Base-by-base conservation (phyloP, 129 eudicot genomes). In the Saussurea involucrata region DNA sequence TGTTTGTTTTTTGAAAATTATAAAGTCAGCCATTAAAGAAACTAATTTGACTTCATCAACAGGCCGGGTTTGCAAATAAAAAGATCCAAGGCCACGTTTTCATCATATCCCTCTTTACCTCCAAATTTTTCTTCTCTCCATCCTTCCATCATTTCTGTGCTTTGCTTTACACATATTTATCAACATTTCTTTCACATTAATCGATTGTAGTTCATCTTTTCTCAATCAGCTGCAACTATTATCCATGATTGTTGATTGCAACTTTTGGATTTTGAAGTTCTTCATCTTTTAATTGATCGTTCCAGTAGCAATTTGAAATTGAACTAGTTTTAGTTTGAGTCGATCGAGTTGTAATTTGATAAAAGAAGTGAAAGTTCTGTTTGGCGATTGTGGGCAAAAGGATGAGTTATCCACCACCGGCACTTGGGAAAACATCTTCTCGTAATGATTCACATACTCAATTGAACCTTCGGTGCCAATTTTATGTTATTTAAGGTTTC, bases 361-460 rank as follows among this genome's bases (percentile, higher is more conserved):
- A 13, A 22, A n/a, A 10, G 11, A 36, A 36, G 42, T 36, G 28
- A 17, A 75, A 24, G 34, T 31, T 65, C n/a, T 63, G 72, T 79
- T 74, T 80, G 74, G 73, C 80, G 87, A 79, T 73, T 86, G 84
- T 49, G 72, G 81, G 74, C 73, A 74, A 68, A 85, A 81, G 80
- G 76, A 90, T 87, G 95, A 90, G 84, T 82, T 42, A 49, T 37
- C 76, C 67, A 25, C 65, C 75, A 72, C 34, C 87, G 18, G 77
- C 78, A 40, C 71, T 85, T 65, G 89, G 87, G 76, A 85, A 78
- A 74, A 86, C 86, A 82, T 18, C 92, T 68, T 85, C 92, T 80
- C 85, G 92, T 85, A 81, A 37, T 79, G 82, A 20, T 78, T 22
- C 49, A 22, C 13, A 31, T 72, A 58, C 74, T 9, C 21, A 11